Evolutionary conservation across 768 basidiomycete genomes (phyloP).

Genomic region (Pleurotus salmoneostramineus): DNA sequence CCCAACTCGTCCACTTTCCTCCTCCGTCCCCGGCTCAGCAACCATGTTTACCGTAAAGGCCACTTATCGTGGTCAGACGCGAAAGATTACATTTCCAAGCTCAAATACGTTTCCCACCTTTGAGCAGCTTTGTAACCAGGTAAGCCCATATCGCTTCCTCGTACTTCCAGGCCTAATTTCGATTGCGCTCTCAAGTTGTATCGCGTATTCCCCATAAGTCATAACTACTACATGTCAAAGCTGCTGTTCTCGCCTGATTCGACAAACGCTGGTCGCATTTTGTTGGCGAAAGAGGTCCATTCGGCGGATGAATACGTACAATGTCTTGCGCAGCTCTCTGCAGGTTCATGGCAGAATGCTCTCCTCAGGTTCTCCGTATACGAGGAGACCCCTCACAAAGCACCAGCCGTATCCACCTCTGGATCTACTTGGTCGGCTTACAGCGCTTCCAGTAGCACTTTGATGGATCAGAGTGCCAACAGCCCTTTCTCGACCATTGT

Average conservation of each 20-base stretch:
- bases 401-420: conserved; percentile 13
- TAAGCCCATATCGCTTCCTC: conserved; percentile 24
- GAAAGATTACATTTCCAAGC: conserved; percentile 57
- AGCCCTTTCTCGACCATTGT: background rate
- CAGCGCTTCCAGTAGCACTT: background rate
- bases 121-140: conserved; percentile 59
- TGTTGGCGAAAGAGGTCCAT: conserved; percentile 60
- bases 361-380: conserved; percentile 60
- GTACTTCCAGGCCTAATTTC: background rate
- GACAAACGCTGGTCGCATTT: conserved; percentile 47
- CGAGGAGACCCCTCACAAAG: conserved; percentile 44
- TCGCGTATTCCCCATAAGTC: conserved; percentile 63
- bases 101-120: conserved; percentile 58
- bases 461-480: background rate
- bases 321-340: conserved; percentile 44
- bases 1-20: conserved; percentile 10
- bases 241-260: conserved; percentile 67
- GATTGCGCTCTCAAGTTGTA: conserved; percentile 43
- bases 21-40: conserved; percentile 15
- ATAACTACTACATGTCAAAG: conserved; percentile 58
- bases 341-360: conserved; percentile 52
- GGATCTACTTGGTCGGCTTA: background rate
- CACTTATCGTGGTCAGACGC: conserved; percentile 67
- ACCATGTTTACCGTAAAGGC: conserved; percentile 77
- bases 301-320: conserved; percentile 53